Percentiles rank a stretch among this genome's conserved stretches.
phyloP scores from a whole-genome alignment of 495 filamentous ascomycete genomes.

The Podospora australis region DNA sequence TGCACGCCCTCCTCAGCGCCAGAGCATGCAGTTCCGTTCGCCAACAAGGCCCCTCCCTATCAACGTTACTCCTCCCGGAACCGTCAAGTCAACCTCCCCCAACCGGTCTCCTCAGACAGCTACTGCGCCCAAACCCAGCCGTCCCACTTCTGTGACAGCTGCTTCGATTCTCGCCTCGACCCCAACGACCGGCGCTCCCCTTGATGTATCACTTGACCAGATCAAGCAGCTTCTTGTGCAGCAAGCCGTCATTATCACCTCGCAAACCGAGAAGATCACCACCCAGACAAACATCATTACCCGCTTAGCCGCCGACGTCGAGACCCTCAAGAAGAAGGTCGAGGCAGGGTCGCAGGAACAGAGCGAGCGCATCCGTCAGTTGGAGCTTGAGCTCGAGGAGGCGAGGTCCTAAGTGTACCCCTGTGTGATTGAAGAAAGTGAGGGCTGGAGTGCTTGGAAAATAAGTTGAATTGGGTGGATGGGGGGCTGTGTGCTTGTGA shows the following conservation, averaged over 20 bases:
- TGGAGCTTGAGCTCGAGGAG: constrained; percentile 63
- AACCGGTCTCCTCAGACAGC: constrained; percentile 21
- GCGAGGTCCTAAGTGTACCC: constrained; percentile 26
- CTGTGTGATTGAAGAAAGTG: neutral
- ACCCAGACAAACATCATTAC: constrained; percentile 53
- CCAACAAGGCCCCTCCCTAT: constrained; percentile 23
- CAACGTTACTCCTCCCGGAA: constrained; percentile 25
- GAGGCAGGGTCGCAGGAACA: constrained; percentile 52
- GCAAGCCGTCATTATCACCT: constrained; percentile 55
- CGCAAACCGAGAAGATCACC: constrained; percentile 54
- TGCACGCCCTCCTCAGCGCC: constrained; percentile 47
- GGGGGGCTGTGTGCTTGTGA: neutral
- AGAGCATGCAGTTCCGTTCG: constrained; percentile 20
- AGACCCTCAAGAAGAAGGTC: constrained; percentile 59
- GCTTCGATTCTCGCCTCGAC: constrained; percentile 17
- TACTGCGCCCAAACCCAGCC: neutral
- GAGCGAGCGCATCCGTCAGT: constrained; percentile 61
- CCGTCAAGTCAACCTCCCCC: constrained; percentile 30
- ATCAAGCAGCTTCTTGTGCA: constrained; percentile 59
- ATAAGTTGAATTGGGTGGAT: neutral
- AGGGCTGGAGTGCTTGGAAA: neutral
- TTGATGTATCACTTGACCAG: constrained; percentile 46
- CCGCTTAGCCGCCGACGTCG: constrained; percentile 60
- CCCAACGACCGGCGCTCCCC: constrained; percentile 17
- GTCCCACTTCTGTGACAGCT: constrained; percentile 12